A percentile compares a stretch with the other conserved stretches of the same genome.
These are phyloP conservation scores for Candida bentonensis DNA, from an alignment of 805 yeast genomes.

Conservation along the genomic window DNA sequence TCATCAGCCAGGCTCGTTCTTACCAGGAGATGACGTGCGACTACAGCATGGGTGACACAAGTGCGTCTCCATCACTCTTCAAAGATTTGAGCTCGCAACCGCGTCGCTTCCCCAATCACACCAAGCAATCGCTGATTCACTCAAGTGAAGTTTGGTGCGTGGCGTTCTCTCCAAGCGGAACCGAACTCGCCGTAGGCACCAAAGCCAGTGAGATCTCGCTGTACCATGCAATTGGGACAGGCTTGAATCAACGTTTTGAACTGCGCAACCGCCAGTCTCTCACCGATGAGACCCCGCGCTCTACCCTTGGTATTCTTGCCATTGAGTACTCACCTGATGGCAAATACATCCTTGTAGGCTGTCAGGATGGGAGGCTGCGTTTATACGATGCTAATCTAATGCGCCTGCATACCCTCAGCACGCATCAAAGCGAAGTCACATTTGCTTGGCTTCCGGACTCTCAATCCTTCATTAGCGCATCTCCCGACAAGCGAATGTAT, in stretches of 20 bases:
- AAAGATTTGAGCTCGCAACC: not conserved
- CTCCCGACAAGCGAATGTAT: constrained; percentile 1
- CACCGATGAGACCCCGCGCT: constrained; percentile 12
- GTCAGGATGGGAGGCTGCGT: constrained; percentile 55
- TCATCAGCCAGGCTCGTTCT: constrained; percentile 37
- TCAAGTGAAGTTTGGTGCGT: constrained; percentile 73
- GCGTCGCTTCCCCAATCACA: constrained; percentile 15
- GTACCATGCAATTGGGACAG: not conserved
- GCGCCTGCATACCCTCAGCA: not conserved
- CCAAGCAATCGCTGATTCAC: constrained; percentile 28
- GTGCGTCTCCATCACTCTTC: not conserved
- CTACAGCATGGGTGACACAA: constrained; percentile 8
- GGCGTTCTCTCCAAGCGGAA: constrained; percentile 65
- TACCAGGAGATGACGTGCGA: constrained; percentile 29
- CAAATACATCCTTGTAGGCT: constrained; percentile 48
- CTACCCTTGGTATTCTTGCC: constrained; percentile 28
- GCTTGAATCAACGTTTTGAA: not conserved
- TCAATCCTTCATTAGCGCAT: not conserved
- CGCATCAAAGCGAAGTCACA: not conserved
- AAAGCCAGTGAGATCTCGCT: constrained; percentile 6
- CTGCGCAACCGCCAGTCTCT: constrained; percentile 3
- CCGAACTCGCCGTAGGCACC: constrained; percentile 48
- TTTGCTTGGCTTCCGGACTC: not conserved
- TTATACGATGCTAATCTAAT: constrained; percentile 45
- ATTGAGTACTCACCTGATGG: constrained; percentile 71